phyloP scores from a whole-genome alignment of 176 grass and related monocot genomes.

The Aechmea fasciata region DNA sequence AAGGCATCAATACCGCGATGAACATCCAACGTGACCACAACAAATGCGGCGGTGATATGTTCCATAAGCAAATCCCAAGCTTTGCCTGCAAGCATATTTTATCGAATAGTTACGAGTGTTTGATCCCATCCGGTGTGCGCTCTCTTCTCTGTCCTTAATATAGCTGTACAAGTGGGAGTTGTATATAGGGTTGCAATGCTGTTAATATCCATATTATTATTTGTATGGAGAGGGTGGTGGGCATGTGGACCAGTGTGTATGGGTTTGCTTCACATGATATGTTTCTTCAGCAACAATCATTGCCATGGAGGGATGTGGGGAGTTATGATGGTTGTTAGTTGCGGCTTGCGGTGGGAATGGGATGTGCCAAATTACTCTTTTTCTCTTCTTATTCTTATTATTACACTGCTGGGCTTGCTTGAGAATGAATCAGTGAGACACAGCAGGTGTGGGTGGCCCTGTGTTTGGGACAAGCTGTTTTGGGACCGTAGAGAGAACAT shows the following conservation, averaged over 20 bases:
- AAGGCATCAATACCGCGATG: constrained; percentile 11
- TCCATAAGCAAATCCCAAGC: neutral
- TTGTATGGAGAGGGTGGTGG: neutral
- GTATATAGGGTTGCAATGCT: neutral
- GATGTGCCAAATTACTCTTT: too few relatives aligned
- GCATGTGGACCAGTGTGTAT: neutral
- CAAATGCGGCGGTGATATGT: neutral
- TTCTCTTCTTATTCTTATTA: too few relatives aligned
- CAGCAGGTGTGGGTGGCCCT: too few relatives aligned
- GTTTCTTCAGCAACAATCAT: neutral
- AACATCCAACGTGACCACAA: neutral
- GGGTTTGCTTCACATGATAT: neutral
- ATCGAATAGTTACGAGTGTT: neutral
- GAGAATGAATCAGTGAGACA: too few relatives aligned
- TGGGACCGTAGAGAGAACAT: too few relatives aligned
- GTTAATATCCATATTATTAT: neutral
- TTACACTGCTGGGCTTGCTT: too few relatives aligned
- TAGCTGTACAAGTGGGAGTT: neutral
- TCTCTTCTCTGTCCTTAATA: neutral
- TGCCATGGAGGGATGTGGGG: neutral
- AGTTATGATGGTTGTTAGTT: too few relatives aligned
- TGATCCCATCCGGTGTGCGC: neutral
- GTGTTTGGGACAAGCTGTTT: too few relatives aligned
- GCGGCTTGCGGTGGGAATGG: too few relatives aligned
- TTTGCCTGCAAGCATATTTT: neutral